These are phyloP conservation scores for Russula emetica DNA, from an alignment of 768 basidiomycete species.

Conservation along the genomic window DNA sequence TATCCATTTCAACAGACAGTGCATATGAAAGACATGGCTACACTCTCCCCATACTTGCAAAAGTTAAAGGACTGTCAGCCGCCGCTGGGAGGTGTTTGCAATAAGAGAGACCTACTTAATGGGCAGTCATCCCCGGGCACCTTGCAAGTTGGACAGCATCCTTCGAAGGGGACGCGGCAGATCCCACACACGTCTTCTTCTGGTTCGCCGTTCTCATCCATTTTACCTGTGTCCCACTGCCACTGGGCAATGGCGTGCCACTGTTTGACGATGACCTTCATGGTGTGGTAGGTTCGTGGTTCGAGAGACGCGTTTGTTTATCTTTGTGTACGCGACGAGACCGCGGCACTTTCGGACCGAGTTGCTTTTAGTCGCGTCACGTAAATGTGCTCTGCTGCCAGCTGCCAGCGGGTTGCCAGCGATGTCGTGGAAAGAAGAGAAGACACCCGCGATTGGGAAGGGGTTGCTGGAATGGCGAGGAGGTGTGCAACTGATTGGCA, in stretches of 20 bases:
- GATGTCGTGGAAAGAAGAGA: neutral
- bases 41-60: conserved; percentile 92
- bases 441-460: neutral
- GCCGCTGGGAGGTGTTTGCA: neutral
- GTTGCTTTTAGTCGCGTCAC: neutral
- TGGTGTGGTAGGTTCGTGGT: conserved; percentile 32
- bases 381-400: neutral
- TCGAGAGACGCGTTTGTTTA: conserved; percentile 28
- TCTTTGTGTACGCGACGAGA: conserved; percentile 25
- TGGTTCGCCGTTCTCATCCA: conserved; percentile 51
- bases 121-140: conserved; percentile 96
- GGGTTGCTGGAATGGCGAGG: neutral
- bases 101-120: conserved; percentile 55
- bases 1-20: conserved; percentile 96
- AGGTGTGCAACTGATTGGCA: neutral
- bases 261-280: conserved; percentile 80
- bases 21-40: conserved; percentile 97
- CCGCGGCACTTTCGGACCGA: conserved; percentile 14
- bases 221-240: conserved; percentile 66
- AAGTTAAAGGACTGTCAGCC: neutral
- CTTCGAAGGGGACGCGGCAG: conserved; percentile 88
- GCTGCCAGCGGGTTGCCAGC: neutral
- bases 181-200: conserved; percentile 78
- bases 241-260: conserved; percentile 89
- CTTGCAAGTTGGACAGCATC: conserved; percentile 93